Base-by-base conservation (phyloP, 352 stramenopile species). In the Phytopythium boreale region DNA sequence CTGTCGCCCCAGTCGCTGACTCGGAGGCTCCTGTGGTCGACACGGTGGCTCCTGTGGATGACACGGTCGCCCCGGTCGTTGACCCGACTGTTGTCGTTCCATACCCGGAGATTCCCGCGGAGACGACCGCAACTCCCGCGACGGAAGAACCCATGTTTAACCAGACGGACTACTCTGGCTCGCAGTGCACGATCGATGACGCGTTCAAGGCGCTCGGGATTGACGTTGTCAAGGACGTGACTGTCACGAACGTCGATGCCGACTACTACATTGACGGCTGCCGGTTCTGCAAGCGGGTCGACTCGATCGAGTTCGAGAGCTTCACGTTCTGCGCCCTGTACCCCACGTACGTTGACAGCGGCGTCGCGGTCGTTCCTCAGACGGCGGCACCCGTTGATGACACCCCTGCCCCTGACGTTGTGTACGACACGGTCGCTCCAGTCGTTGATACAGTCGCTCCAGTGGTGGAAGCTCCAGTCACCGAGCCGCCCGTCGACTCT, bases 201-300 rank as follows among this genome's bases (percentile, higher is more conserved):
- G 3, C 55, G 6, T 60, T 37, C 55, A 49, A 60, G 20, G 22
- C 22, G n/a, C 31, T 52, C 10, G 72, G 72, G 17, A 67, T 80
- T 43, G 64, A 57, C 29, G 68, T 80, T 36, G 62, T 74, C 20
- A 53, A 43, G 11, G 73, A 80, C 37, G 8, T 37, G 24, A 61
- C 63, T 39, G 77, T 71, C 27, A 47, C 46, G 11, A 63, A 47
- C 15, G 61, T 65, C n/a, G 73, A 71, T 50, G 62, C 71, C n/a
- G 73, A 71, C 24, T 80, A 71, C 55, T 68, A 70, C 34, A 65
- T 43, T 39, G 43, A 64, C 19, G 70, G 75, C 31, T 80, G 72
- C 41, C 73, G 73, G 14, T 80, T 66, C 56, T 80, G 73, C 63
- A 70, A 71, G 57, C 15, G 63, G 24, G 59, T 67, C 34, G 65